phyloP scores from a whole-genome alignment of 495 filamentous ascomycete species.

The Talaromyces thailandensis region DNA sequence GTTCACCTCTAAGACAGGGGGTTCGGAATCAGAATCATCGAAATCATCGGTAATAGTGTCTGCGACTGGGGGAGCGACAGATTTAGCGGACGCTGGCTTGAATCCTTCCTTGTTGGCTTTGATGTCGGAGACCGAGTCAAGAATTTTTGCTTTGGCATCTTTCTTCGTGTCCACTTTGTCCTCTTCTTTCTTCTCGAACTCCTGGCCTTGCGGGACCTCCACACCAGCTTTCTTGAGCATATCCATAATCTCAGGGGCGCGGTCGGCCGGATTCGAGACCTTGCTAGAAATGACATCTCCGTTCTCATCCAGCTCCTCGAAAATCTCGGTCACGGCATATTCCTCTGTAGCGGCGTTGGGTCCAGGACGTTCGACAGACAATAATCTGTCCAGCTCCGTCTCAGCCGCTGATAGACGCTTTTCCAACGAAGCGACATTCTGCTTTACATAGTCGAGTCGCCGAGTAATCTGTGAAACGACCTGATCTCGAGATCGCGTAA shows the following conservation, averaged over 20 bases:
- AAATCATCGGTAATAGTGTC: background rate
- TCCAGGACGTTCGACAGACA: slow-evolving; percentile 31
- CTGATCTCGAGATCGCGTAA: slow-evolving; percentile 42
- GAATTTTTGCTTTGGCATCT: background rate
- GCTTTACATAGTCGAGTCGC: slow-evolving; percentile 78
- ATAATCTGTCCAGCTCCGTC: slow-evolving; percentile 42
- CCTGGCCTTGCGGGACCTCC: slow-evolving; percentile 32
- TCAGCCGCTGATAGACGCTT: slow-evolving; percentile 62
- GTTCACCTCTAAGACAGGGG: slow-evolving; percentile 33
- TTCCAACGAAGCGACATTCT: slow-evolving; percentile 58
- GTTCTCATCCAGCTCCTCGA: slow-evolving; percentile 87
- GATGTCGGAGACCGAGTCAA: background rate
- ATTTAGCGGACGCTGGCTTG: background rate
- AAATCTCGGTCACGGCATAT: slow-evolving; percentile 59
- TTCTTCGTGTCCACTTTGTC: background rate
- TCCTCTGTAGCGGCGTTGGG: slow-evolving; percentile 35
- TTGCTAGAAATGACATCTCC: slow-evolving; percentile 68
- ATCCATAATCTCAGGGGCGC: slow-evolving; percentile 53
- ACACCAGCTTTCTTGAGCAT: slow-evolving; percentile 64
- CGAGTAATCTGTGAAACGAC: slow-evolving; percentile 62
- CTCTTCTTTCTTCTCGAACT: background rate
- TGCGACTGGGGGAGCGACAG: background rate
- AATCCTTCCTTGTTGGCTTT: background rate
- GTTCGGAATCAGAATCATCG: slow-evolving; percentile 10
- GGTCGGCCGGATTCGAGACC: slow-evolving; percentile 50